Conservation (phyloP, 1,284 basidiomycete genomes). For the Chondrostereum purpureum region DNA sequence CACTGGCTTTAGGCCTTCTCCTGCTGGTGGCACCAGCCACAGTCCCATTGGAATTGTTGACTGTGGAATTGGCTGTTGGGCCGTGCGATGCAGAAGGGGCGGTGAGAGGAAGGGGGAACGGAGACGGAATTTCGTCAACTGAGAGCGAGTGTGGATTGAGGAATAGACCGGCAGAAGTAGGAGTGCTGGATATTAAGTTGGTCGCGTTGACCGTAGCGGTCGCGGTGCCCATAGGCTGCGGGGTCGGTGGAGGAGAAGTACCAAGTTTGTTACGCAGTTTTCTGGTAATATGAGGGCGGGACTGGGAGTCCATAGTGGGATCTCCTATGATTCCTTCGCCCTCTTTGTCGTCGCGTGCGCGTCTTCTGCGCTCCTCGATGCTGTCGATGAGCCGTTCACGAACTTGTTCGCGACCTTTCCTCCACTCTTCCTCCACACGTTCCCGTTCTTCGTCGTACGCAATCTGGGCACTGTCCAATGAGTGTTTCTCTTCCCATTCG, state of each 20-base stretch:
- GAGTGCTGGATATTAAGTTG: neutral
- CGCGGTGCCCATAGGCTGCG: conserved; percentile 35
- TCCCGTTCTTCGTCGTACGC: conserved; percentile 73
- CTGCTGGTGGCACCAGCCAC: conserved; percentile 39
- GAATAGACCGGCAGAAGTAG: conserved; percentile 59
- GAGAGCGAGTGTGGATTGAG: conserved; percentile 73
- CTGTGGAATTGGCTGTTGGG: conserved; percentile 26
- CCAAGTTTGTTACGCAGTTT: conserved; percentile 74
- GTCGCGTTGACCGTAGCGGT: conserved; percentile 19
- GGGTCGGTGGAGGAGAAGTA: conserved; percentile 55
- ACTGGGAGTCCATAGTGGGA: conserved; percentile 62
- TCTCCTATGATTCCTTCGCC: conserved; percentile 66
- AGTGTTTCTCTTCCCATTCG: conserved; percentile 57
- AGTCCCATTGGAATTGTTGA: conserved; percentile 23
- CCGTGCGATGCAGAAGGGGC: conserved; percentile 32
- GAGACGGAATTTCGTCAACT: conserved; percentile 76
- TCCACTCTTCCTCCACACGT: conserved; percentile 74
- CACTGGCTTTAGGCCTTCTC: conserved; percentile 52
- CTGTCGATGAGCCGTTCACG: conserved; percentile 72
- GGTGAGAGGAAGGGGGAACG: conserved; percentile 72
- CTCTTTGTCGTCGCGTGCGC: conserved; percentile 77
- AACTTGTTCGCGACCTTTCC: conserved; percentile 62
- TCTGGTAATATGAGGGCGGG: conserved; percentile 69
- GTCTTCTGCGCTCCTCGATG: conserved; percentile 68
- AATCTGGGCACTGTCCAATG: conserved; percentile 52